These are phyloP conservation scores for Discostella pseudostelligera DNA, from an alignment of 108 stramenopile species.

Conservation along the genomic window DNA sequence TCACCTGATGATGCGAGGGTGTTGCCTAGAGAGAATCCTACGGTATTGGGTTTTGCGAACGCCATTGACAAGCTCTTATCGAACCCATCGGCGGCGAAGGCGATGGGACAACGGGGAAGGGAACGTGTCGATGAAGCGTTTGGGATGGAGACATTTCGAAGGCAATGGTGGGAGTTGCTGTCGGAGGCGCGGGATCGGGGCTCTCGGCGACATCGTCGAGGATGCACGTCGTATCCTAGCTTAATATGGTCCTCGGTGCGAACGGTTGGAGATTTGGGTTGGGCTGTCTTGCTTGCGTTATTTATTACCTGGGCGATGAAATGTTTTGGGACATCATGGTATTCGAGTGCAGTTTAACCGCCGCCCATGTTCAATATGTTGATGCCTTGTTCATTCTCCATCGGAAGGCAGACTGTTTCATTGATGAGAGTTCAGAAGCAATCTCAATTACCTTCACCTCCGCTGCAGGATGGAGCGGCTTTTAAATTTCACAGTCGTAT, in stretches of 20 bases:
- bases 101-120: conserved; percentile 68
- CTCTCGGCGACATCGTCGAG: conserved; percentile 15
- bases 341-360: too few relatives aligned
- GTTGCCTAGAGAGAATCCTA: conserved; percentile 17
- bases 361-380: too few relatives aligned
- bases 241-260: conserved; percentile 13
- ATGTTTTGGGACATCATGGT: neutral
- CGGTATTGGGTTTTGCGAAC: conserved; percentile 66
- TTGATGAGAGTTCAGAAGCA: too few relatives aligned
- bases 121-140: conserved; percentile 63
- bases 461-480: too few relatives aligned
- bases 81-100: conserved; percentile 42
- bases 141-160: conserved; percentile 64
- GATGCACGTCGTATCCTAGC: conserved; percentile 28
- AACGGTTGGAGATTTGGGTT: conserved; percentile 22
- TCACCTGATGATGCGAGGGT: neutral
- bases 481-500: too few relatives aligned
- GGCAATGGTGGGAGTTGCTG: conserved; percentile 62
- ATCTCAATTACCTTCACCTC: too few relatives aligned
- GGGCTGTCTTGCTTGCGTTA: conserved; percentile 25
- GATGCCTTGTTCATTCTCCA: too few relatives aligned
- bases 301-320: conserved; percentile 22
- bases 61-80: conserved; percentile 55
- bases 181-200: conserved; percentile 44
- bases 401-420: too few relatives aligned